phyloP scores from a whole-genome alignment of 2,329 filamentous ascomycete species.

The Eurotiales sp. region DNA sequence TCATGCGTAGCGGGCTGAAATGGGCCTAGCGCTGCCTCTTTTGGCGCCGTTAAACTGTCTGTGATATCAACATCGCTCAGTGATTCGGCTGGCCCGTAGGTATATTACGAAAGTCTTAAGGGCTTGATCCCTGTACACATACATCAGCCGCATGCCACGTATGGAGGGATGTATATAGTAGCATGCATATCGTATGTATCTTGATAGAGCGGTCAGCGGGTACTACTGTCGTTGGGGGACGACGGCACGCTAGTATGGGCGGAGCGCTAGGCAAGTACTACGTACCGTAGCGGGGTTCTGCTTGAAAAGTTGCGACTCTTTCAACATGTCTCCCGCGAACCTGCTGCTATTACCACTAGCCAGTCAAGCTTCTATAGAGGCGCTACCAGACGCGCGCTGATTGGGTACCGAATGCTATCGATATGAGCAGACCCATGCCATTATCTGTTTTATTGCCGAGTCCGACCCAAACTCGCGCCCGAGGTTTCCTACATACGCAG shows the following conservation, averaged over 20 bases:
- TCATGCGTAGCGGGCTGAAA: background rate
- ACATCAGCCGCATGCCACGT: too few species aligned
- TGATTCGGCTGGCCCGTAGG: too few species aligned
- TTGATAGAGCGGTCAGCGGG: background rate
- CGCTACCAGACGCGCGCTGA: background rate
- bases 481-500: too few species aligned
- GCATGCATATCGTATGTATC: background rate
- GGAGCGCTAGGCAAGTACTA: too few species aligned
- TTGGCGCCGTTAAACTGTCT: conserved; percentile 6
- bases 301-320: too few species aligned
- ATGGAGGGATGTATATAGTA: background rate
- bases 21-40: background rate
- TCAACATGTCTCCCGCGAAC: too few species aligned
- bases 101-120: too few species aligned
- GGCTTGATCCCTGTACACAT: too few species aligned
- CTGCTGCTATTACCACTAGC: too few species aligned
- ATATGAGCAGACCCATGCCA: background rate
- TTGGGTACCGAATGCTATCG: background rate
- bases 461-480: background rate
- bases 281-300: too few species aligned
- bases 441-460: background rate
- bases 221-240: too few species aligned
- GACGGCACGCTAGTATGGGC: background rate
- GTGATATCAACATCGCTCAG: too few species aligned
- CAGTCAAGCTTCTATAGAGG: background rate